Conservation (phyloP, 2,329 filamentous ascomycete species). For the Penicillium brasilianum region DNA sequence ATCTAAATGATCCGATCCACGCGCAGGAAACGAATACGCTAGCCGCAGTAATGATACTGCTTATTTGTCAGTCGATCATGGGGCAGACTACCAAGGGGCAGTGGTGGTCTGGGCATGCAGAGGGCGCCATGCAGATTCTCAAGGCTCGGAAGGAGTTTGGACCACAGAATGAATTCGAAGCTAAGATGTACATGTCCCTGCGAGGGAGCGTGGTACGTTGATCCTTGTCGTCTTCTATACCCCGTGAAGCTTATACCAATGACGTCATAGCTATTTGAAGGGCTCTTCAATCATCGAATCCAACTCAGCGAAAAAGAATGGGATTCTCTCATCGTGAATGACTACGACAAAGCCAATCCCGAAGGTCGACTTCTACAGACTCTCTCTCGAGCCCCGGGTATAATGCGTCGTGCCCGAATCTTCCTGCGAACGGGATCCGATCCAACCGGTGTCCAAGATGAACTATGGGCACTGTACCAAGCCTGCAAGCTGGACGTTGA, state of each 20-base stretch:
- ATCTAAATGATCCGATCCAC: constrained; percentile 39
- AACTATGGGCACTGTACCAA: constrained; percentile 33
- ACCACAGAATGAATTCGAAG: constrained; percentile 42
- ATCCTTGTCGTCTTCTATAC: not conserved
- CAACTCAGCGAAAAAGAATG: constrained; percentile 41
- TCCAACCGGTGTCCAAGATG: constrained; percentile 22
- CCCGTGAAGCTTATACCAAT: not conserved
- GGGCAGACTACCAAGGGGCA: constrained; percentile 20
- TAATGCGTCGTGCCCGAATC: constrained; percentile 36
- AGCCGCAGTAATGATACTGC: constrained; percentile 44
- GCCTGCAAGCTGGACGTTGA: constrained; percentile 26
- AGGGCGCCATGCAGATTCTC: constrained; percentile 44
- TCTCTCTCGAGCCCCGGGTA: constrained; percentile 37
- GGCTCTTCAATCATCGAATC: constrained; percentile 42
- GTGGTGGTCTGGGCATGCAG: constrained; percentile 38
- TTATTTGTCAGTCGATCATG: constrained; percentile 39
- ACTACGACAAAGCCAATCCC: constrained; percentile 33
- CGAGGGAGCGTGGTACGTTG: constrained; percentile 43
- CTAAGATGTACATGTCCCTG: constrained; percentile 40
- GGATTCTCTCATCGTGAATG: constrained; percentile 38
- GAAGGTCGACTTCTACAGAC: constrained; percentile 40
- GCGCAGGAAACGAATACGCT: constrained; percentile 42
- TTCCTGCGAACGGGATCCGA: constrained; percentile 14
- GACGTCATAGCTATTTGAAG: constrained; percentile 42
- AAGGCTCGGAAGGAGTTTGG: constrained; percentile 38